Evolutionary conservation across 352 stramenopile genomes (phyloP).

Genomic region (Pilasporangium apinafurcum): DNA sequence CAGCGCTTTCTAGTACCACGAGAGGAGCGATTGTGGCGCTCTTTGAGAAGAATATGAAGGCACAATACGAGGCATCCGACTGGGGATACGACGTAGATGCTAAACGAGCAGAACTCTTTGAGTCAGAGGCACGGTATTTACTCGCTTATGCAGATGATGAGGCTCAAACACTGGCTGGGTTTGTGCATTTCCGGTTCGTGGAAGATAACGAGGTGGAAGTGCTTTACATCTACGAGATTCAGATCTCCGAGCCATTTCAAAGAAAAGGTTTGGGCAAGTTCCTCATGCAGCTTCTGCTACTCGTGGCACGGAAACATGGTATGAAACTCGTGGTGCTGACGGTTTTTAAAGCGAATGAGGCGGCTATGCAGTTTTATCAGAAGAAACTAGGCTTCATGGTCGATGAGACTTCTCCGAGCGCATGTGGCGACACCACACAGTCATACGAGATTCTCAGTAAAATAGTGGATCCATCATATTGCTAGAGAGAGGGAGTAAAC

Average conservation of each 20-base stretch:
- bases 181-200: slow-evolving; percentile 92
- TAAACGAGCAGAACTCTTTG: slow-evolving; percentile 83
- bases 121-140: slow-evolving; percentile 85
- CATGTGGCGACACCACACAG: slow-evolving; percentile 55
- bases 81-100: slow-evolving; percentile 87
- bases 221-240: slow-evolving; percentile 94
- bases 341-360: slow-evolving; percentile 89
- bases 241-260: slow-evolving; percentile 63
- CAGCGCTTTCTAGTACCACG: slow-evolving; percentile 19
- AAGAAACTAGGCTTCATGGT: slow-evolving; percentile 81
- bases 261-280: slow-evolving; percentile 83
- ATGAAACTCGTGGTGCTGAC: slow-evolving; percentile 93
- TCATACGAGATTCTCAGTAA: slow-evolving; percentile 87
- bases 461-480: slow-evolving; percentile 15
- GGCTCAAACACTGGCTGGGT: slow-evolving; percentile 43
- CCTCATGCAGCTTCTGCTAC: slow-evolving; percentile 88
- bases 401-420: slow-evolving; percentile 88
- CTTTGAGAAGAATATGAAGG: slow-evolving; percentile 91
- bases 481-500: slow-evolving; percentile 1
- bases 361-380: slow-evolving; percentile 89
- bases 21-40: slow-evolving; percentile 43
- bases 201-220: slow-evolving; percentile 87
- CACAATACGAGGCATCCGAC: slow-evolving; percentile 79
- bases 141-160: slow-evolving; percentile 27
- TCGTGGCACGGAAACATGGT: slow-evolving; percentile 61